Base-by-base conservation (phyloP, 768 basidiomycete genomes). In the Boletus reticuloceps region DNA sequence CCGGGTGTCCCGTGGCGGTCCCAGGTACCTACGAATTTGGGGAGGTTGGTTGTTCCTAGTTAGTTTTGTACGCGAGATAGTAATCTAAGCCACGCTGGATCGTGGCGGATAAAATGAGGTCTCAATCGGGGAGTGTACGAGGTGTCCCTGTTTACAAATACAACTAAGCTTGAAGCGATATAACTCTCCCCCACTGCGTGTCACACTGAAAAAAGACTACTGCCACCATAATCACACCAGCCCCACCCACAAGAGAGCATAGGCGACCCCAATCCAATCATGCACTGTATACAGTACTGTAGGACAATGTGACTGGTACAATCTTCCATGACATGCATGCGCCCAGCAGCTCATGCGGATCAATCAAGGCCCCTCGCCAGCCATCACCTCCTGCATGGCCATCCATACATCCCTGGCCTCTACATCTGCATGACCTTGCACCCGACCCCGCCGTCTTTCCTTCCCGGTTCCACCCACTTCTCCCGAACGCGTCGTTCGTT, bases 1-100 rank as follows among this genome's bases (percentile, higher is more conserved):
- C 64, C 31, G 78, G 80, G 1, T 80, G 80, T 54, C 64, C 64
- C 17, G 61, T 54, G 37, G 76, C 77, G 19, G 66, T 81, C 50
- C 79, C 79, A 20, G 80, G 80, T 3, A 70, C 57, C 17, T 81
- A 81, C 54, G 69, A 72, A 40, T 81, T 81, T 58, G 76, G 74
- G 19, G 69, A 65, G 16, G 62, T 75, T 20, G 59, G 39, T 50
- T 77, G 76, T 61, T 68, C 67, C 16, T 76, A 64, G 61, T 44
- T 39, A 42, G 54, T 29, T 66, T 60, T 54, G 58, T 64, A 53
- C 9, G 20, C 4, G 20, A 6, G 9, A 50, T 37, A 14, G 36
- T 36, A 29, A 49, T 45, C 17, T 7, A 32, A 11, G 27, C 37
- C 58, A 48, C 53, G 61, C 61, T 55, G 64, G 58, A 37, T 32